Percentiles rank a stretch among this genome's conserved stretches.
These are phyloP conservation scores for Pseudonectria buxi DNA, from an alignment of 2,329 filamentous ascomycete genomes.

Conservation along the genomic window DNA sequence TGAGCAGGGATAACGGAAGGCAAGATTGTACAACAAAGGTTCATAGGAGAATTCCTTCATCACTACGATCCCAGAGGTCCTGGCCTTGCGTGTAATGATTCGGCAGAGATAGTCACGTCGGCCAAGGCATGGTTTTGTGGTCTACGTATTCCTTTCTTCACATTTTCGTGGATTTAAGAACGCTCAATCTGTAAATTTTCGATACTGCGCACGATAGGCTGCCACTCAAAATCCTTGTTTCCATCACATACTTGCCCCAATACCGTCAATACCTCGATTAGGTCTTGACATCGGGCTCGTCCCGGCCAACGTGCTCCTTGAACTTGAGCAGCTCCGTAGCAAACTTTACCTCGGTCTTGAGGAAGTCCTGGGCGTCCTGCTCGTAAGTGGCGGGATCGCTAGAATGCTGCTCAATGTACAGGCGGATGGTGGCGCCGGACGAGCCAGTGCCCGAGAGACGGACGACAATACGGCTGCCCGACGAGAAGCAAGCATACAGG, in stretches of 20 bases:
- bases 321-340: conserved; percentile 83
- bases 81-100: too few species aligned
- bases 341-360: conserved; percentile 82
- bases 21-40: conserved; percentile 18
- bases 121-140: too few species aligned
- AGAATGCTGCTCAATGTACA: conserved; percentile 97
- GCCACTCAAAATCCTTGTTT: conserved; percentile 13
- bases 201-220: too few species aligned
- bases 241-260: conserved; percentile 10
- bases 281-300: conserved; percentile 94
- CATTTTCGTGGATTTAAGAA: conserved; percentile 14
- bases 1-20: conserved; percentile 8
- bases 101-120: too few species aligned
- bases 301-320: conserved; percentile 86
- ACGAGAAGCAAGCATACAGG: conserved; percentile 88
- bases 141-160: conserved; percentile 9
- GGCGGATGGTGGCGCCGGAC: conserved; percentile 88
- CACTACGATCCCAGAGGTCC: too few species aligned
- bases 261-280: conserved; percentile 34
- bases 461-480: conserved; percentile 90
- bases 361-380: conserved; percentile 84
- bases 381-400: conserved; percentile 70
- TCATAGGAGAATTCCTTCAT: too few species aligned
- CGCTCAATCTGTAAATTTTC: conserved; percentile 20
- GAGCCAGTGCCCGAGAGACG: conserved; percentile 92